phyloP scores from a whole-genome alignment of 2,329 filamentous ascomycete species.

The Cladosporium sp. region DNA sequence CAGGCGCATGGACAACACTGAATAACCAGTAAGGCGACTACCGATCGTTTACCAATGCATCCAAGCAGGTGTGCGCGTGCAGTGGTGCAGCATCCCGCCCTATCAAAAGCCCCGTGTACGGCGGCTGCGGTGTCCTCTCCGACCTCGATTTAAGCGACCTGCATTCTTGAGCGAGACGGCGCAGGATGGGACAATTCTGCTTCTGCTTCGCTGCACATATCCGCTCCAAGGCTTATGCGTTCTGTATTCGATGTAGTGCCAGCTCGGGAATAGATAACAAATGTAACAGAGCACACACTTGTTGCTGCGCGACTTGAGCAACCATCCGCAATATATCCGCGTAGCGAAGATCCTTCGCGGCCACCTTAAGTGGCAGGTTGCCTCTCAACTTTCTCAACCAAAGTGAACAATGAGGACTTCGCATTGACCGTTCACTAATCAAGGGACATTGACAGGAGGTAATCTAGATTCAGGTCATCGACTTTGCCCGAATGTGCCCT shows the following conservation, averaged over 20 bases:
- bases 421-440: not conserved
- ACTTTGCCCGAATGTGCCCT: not conserved
- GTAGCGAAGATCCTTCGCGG: not conserved
- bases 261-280: not conserved
- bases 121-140: slow-evolving; percentile 2
- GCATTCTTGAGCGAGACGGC: not conserved
- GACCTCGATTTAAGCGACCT: not conserved
- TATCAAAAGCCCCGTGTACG: not conserved
- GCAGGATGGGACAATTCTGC: not conserved
- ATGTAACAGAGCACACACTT: not conserved
- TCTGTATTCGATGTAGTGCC: not conserved
- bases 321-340: not conserved
- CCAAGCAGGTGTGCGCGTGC: not conserved
- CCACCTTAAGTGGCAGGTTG: not conserved
- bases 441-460: not conserved
- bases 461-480: not conserved
- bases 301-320: not conserved
- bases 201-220: not conserved
- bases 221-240: not conserved
- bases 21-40: not conserved
- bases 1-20: not conserved
- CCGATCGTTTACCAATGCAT: not conserved
- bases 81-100: not conserved
- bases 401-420: not conserved
- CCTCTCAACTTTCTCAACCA: not conserved